Percentiles rank a stretch among this genome's conserved stretches.
Conservation (phyloP, 257 asterid species). For the Ehretia macrophylla region DNA sequence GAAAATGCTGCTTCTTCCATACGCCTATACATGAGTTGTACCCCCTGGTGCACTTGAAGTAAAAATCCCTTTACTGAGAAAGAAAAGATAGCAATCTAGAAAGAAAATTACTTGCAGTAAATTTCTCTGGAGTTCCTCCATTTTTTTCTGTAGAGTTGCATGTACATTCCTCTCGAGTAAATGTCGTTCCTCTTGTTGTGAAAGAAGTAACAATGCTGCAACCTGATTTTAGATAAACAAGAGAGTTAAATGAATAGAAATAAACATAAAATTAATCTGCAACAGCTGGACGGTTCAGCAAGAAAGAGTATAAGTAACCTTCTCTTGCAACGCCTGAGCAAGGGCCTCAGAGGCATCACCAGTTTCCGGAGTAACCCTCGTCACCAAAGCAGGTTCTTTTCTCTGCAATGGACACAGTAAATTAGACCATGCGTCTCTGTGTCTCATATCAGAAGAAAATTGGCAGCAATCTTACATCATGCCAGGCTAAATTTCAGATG, state of each 20-base stretch:
- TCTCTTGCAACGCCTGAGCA: conserved; percentile 86
- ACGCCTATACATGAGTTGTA: no score
- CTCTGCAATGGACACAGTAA: conserved; percentile 36
- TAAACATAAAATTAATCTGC: conserved; percentile 12
- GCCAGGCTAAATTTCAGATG: no score
- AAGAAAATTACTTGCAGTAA: conserved; percentile 60
- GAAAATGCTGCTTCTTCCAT: no score
- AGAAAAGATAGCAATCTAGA: background rate
- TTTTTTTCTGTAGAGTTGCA: conserved; percentile 67
- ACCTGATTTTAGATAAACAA: conserved; percentile 48
- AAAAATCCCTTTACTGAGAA: background rate
- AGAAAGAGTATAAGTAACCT: conserved; percentile 43
- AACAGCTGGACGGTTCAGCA: conserved; percentile 10
- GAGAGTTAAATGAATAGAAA: background rate
- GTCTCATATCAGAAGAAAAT: no score
- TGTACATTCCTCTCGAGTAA: conserved; percentile 76
- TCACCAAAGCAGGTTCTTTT: conserved; percentile 30
- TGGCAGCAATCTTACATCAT: no score
- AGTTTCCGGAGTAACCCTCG: conserved; percentile 29
- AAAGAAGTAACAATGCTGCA: conserved; percentile 64
- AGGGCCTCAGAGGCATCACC: conserved; percentile 59
- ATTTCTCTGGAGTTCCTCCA: conserved; percentile 85
- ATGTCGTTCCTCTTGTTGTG: conserved; percentile 93
- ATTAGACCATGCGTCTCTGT: background rate
- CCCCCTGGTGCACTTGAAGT: no score